Evolutionary conservation across 495 filamentous ascomycete species (phyloP).

Genomic region (Penicillium cosmopolitanum): DNA sequence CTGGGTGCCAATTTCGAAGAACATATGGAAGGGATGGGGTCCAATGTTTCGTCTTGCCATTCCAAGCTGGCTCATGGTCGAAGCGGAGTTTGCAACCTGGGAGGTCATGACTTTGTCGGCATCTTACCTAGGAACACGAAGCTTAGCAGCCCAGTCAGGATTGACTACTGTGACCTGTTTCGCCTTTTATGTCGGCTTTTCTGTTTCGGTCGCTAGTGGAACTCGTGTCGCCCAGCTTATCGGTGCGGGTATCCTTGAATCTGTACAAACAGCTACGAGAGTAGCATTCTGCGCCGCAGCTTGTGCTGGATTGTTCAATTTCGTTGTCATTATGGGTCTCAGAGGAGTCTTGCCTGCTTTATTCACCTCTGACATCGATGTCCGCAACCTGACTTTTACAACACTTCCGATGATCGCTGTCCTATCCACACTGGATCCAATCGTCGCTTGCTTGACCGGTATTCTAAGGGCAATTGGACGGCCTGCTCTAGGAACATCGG

Average conservation of each 20-base stretch:
- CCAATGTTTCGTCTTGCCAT: constrained; percentile 60
- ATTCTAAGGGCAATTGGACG: constrained; percentile 28
- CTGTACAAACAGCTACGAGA: constrained; percentile 34
- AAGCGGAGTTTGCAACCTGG: constrained; percentile 61
- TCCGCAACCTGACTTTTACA: constrained; percentile 31
- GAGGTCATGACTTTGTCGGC: constrained; percentile 59
- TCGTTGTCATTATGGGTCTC: background rate
- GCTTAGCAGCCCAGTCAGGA: constrained; percentile 62
- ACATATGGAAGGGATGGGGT: constrained; percentile 54
- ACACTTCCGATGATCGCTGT: constrained; percentile 32
- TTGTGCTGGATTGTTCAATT: constrained; percentile 30
- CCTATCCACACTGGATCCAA: constrained; percentile 32
- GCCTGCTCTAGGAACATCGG: constrained; percentile 15
- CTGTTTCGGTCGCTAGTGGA: constrained; percentile 63
- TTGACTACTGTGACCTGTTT: constrained; percentile 57
- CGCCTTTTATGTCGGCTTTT: constrained; percentile 65
- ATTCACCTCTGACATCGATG: constrained; percentile 41
- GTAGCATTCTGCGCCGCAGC: constrained; percentile 7
- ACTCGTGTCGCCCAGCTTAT: constrained; percentile 69
- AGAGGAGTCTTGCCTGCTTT: constrained; percentile 26
- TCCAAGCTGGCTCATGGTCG: constrained; percentile 59
- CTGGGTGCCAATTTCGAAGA: constrained; percentile 58
- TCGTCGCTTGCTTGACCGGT: constrained; percentile 26
- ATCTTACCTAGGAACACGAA: constrained; percentile 42
- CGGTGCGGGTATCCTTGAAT: constrained; percentile 43